phyloP scores from a whole-genome alignment of 306 rosid species.

The Pyrus communis region DNA sequence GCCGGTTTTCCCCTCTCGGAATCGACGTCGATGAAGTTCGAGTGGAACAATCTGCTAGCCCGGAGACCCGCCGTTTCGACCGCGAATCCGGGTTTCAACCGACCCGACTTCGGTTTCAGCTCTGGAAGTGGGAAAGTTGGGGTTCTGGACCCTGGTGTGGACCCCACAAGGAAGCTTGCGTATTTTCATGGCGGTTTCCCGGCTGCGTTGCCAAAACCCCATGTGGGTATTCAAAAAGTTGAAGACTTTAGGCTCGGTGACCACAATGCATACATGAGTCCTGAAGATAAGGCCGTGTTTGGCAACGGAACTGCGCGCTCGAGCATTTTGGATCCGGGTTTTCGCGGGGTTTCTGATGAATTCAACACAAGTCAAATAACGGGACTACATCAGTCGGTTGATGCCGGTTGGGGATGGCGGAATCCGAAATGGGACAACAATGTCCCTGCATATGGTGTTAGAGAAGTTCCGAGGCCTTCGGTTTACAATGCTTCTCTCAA shows the following conservation, averaged over 20 bases:
- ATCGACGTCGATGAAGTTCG: conserved; percentile 22
- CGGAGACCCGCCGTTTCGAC: not conserved
- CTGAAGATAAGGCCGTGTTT: not conserved
- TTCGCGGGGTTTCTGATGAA: not conserved
- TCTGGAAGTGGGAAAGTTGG: not conserved
- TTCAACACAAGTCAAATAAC: conserved; percentile 1
- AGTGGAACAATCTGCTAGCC: conserved; percentile 22
- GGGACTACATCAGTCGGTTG: not conserved
- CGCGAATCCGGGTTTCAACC: not conserved
- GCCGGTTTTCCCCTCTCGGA: not conserved
- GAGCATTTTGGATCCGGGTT: not conserved
- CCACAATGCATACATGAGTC: not conserved
- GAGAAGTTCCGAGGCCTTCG: conserved; percentile 2
- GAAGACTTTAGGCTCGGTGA: not conserved
- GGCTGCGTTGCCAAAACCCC: not conserved
- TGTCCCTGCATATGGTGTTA: not conserved
- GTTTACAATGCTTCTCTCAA: not conserved
- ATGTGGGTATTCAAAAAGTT: not conserved
- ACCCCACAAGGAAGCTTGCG: not conserved
- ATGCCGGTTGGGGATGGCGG: not conserved
- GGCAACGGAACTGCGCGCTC: not conserved
- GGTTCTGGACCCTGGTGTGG: not conserved
- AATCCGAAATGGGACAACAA: not conserved
- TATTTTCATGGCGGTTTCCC: not conserved
- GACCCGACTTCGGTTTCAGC: not conserved